Percentiles rank a stretch among this genome's conserved stretches.
phyloP scores from a whole-genome alignment of 2,329 filamentous ascomycete genomes.

The Colletotrichum tropicicola region DNA sequence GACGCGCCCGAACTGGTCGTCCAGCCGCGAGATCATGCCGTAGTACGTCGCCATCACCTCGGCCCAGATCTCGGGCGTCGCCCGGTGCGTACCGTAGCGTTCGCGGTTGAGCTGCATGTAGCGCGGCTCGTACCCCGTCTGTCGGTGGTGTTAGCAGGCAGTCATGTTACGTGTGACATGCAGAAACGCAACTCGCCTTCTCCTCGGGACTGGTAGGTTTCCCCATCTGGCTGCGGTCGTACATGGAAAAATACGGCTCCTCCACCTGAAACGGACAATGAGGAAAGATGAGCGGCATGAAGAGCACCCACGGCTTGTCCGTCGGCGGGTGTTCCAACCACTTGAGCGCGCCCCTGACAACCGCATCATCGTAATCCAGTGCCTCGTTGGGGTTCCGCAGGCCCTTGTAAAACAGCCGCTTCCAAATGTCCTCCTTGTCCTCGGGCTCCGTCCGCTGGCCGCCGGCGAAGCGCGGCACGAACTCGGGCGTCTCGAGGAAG shows the following conservation, averaged over 20 bases:
- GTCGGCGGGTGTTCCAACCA: conserved; percentile 53
- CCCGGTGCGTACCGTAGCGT: conserved; percentile 47
- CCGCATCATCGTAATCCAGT: conserved; percentile 54
- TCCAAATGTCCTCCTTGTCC: conserved; percentile 45
- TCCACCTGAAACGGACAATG: conserved; percentile 58
- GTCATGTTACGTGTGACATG: no score
- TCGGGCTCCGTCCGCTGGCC: neutral
- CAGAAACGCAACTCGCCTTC: conserved; percentile 22
- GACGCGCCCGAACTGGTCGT: conserved; percentile 55
- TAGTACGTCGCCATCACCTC: conserved; percentile 56
- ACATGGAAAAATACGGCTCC: conserved; percentile 57
- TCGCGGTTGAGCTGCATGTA: conserved; percentile 51
- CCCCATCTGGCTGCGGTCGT: conserved; percentile 43
- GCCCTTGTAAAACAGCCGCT: conserved; percentile 51
- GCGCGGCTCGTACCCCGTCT: conserved; percentile 52
- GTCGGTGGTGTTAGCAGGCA: neutral
- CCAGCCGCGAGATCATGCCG: conserved; percentile 55
- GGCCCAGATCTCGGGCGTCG: conserved; percentile 50
- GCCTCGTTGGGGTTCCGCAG: conserved; percentile 45
- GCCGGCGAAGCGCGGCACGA: conserved; percentile 41
- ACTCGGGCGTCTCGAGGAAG: conserved; percentile 49
- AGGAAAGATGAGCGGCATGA: conserved; percentile 53
- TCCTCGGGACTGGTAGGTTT: conserved; percentile 5
- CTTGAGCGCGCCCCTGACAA: conserved; percentile 48
- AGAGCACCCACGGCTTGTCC: conserved; percentile 52